phyloP scores from a whole-genome alignment of 192 early-diverging fungal genomes.

The Mortierella claussenii region DNA sequence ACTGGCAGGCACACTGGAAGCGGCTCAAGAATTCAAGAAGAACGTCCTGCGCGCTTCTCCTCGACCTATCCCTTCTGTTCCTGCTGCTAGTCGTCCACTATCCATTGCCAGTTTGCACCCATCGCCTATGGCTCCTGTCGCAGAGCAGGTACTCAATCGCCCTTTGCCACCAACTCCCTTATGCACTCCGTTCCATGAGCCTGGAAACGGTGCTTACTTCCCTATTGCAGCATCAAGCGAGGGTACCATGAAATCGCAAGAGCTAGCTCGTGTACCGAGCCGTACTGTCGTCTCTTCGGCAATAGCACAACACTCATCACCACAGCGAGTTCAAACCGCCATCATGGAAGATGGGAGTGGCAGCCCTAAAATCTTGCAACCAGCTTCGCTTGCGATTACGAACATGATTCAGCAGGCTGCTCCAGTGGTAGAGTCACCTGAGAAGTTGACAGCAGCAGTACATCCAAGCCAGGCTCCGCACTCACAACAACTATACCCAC shows the following conservation, averaged over 20 bases:
- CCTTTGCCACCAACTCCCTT: conserved; percentile 38
- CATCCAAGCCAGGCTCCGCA: too few species aligned
- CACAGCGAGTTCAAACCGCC: too few species aligned
- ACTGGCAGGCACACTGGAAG: conserved; percentile 7
- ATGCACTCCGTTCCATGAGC: background rate
- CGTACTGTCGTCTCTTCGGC: too few species aligned
- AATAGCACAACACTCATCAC: too few species aligned
- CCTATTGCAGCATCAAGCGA: background rate
- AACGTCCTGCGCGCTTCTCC: background rate
- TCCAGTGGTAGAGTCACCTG: too few species aligned
- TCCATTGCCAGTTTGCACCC: background rate
- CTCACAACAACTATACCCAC: conserved; percentile 9
- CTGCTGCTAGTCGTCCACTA: background rate
- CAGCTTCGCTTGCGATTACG: too few species aligned
- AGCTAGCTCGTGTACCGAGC: too few species aligned
- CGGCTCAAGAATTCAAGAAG: conserved; percentile 20
- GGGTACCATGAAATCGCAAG: background rate
- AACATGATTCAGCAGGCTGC: too few species aligned
- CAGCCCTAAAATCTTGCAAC: too few species aligned
- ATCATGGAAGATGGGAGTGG: too few species aligned
- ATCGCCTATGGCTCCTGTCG: background rate
- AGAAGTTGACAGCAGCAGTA: too few species aligned
- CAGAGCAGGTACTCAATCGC: conserved; percentile 2
- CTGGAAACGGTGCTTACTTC: conserved; percentile 3
- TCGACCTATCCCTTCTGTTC: conserved; percentile 6